phyloP scores from a whole-genome alignment of 345 rosid genomes.

The Firmiana major region DNA sequence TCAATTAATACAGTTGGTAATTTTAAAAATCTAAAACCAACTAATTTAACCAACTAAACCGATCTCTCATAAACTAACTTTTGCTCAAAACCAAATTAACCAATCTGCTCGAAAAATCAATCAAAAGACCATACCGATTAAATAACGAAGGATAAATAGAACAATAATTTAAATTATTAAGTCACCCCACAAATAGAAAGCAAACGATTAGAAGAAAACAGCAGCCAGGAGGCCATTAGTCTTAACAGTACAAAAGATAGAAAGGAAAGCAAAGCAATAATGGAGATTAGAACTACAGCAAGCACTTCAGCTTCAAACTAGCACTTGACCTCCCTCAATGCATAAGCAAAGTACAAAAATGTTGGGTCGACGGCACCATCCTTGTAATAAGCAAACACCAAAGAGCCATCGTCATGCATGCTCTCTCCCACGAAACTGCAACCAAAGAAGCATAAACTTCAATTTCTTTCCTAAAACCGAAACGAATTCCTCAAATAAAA shows the following conservation, averaged over 20 bases:
- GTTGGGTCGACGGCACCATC: slow-evolving; percentile 92
- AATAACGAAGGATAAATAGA: background rate
- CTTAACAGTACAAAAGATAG: background rate
- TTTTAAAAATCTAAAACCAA: too few relatives aligned
- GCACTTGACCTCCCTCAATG: slow-evolving; percentile 92
- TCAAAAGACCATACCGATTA: background rate
- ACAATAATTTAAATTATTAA: background rate
- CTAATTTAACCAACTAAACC: too few relatives aligned
- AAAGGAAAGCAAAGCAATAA: background rate
- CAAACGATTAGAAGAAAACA: background rate
- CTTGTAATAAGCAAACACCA: slow-evolving; percentile 96
- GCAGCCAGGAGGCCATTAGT: background rate
- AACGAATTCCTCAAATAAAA: background rate
- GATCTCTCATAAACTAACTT: too few relatives aligned
- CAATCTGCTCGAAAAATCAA: background rate
- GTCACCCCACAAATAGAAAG: background rate
- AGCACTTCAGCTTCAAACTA: slow-evolving; percentile 3
- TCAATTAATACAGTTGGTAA: too few relatives aligned
- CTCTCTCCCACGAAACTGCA: slow-evolving; percentile 95
- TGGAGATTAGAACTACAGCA: slow-evolving; percentile 23
- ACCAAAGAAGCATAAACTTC: background rate
- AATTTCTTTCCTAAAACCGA: background rate
- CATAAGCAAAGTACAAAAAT: slow-evolving; percentile 79
- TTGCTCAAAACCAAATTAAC: too few relatives aligned
- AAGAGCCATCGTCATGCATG: slow-evolving; percentile 60